Conservation (phyloP, 352 stramenopile species). For the Globisporangium cederbergense region DNA sequence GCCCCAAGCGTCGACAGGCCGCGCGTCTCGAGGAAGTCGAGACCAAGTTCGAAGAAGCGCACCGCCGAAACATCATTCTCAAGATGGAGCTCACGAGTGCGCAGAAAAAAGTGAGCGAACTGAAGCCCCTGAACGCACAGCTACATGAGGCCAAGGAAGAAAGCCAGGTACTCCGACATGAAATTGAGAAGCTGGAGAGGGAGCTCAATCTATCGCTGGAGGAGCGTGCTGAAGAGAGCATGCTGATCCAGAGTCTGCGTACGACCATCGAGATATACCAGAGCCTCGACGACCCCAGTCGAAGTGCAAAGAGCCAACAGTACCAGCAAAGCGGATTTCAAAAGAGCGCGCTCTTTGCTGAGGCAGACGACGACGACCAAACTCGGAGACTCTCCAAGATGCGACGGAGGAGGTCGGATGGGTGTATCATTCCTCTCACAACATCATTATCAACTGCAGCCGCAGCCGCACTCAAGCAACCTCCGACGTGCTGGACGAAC, state of each 20-base stretch:
- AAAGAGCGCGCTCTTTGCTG: neutral
- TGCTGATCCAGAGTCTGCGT: conserved; percentile 58
- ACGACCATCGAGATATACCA: conserved; percentile 62
- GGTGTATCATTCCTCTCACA: conserved; percentile 7
- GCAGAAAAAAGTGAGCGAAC: conserved; percentile 48
- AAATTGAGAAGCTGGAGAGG: conserved; percentile 28
- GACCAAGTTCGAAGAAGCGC: conserved; percentile 46
- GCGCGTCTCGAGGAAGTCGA: conserved; percentile 32
- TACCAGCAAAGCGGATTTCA: conserved; percentile 15
- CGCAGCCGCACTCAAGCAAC: neutral
- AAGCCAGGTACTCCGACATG: conserved; percentile 24
- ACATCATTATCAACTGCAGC: neutral
- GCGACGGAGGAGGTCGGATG: conserved; percentile 26
- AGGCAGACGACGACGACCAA: conserved; percentile 16
- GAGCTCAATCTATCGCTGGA: conserved; percentile 23
- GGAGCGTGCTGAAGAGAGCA: conserved; percentile 45
- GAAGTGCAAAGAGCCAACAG: conserved; percentile 8
- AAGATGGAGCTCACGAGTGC: conserved; percentile 50
- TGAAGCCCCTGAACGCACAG: conserved; percentile 41
- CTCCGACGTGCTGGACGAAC: conserved; percentile 20
- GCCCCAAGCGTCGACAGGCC: conserved; percentile 19
- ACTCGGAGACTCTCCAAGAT: neutral
- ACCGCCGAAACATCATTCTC: conserved; percentile 37
- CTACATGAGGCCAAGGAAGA: conserved; percentile 32
- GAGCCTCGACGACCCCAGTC: conserved; percentile 43